Evolutionary conservation across 345 rosid species (phyloP).

Genomic region (Murraya koenigii): DNA sequence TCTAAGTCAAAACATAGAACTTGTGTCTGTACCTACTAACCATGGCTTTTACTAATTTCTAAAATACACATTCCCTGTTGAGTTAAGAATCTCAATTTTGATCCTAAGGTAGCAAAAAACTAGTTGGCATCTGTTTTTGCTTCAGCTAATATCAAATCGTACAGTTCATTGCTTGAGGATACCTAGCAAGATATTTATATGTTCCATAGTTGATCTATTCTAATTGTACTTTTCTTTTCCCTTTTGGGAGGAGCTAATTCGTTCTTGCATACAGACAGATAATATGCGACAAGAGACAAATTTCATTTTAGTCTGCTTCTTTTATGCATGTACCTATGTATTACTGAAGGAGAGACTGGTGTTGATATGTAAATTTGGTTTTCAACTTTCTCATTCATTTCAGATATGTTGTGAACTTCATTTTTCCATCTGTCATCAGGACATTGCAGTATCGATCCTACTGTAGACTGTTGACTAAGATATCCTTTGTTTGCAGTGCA

Average conservation of each 20-base stretch:
- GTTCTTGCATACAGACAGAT: background rate
- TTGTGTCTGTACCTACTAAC: background rate
- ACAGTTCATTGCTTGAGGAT: background rate
- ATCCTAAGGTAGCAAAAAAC: background rate
- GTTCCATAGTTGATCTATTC: background rate
- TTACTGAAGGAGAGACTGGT: background rate
- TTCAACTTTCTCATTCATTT: background rate
- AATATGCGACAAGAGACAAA: too few species aligned
- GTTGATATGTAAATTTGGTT: background rate
- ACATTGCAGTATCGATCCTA: background rate
- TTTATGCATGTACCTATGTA: background rate
- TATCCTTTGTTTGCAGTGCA: slow-evolving; percentile 50
- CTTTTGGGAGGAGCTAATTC: background rate
- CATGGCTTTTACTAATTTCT: background rate
- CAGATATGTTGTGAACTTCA: background rate
- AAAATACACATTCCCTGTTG: background rate
- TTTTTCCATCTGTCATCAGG: background rate
- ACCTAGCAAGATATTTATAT: background rate
- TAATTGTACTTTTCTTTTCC: background rate
- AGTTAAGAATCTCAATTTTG: background rate
- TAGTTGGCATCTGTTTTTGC: background rate
- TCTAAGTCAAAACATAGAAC: background rate
- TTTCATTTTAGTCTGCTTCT: background rate
- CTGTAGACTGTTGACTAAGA: slow-evolving; percentile 3
- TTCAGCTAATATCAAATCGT: background rate